Conservation (phyloP, 305 asterid species). For the Rubia tinctorum region DNA sequence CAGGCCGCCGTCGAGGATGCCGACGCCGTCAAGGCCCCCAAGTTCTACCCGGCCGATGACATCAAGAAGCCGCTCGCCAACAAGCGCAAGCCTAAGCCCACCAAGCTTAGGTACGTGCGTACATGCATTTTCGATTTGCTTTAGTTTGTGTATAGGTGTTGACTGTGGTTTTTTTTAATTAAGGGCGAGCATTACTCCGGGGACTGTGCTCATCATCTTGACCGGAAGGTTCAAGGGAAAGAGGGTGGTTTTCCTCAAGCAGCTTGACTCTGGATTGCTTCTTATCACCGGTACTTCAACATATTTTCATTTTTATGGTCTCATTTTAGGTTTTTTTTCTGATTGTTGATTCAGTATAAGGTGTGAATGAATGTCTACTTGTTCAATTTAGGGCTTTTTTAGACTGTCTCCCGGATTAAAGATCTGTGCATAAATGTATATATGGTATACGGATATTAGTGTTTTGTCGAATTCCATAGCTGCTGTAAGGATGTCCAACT, state of each 20-base stretch:
- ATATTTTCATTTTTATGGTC: background rate
- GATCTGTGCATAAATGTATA: too few species aligned
- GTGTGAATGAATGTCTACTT: too few species aligned
- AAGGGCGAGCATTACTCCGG: conserved; percentile 28
- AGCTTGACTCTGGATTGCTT: conserved; percentile 5
- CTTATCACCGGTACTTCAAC: conserved; percentile 4
- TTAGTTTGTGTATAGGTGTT: background rate
- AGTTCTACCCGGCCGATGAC: conserved; percentile 91
- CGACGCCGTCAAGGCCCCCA: conserved; percentile 43
- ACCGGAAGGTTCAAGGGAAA: conserved; percentile 10
- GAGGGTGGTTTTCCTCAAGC: conserved; percentile 10
- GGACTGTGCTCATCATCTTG: conserved; percentile 3
- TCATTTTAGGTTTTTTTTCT: background rate
- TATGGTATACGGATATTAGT: too few species aligned
- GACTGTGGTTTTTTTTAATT: background rate
- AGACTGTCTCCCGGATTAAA: too few species aligned
- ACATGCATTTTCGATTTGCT: background rate
- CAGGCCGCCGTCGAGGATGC: conserved; percentile 31
- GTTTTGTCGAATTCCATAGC: too few species aligned
- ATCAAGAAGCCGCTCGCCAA: conserved; percentile 73
- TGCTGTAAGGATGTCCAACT: too few species aligned
- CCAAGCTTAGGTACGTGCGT: conserved; percentile 52
- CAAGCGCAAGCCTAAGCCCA: conserved; percentile 61
- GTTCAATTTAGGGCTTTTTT: too few species aligned
- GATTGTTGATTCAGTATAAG: too few species aligned